Percentiles rank a stretch among this genome's conserved stretches.
phyloP scores from a whole-genome alignment of 1,284 basidiomycete genomes.

The Heterobasidion irregulare region DNA sequence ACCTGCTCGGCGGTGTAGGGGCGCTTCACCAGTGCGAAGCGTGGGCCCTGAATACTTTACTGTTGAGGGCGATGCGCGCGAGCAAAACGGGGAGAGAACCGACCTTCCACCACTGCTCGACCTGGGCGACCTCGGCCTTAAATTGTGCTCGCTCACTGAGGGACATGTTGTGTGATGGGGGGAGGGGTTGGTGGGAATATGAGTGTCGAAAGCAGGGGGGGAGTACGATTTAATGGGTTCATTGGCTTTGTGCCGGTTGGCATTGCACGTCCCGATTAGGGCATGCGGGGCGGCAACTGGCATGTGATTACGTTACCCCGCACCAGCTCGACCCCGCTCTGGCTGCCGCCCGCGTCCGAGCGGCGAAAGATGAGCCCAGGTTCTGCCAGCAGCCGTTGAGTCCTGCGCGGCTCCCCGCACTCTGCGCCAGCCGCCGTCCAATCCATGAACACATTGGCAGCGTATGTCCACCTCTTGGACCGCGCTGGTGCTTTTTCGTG shows the following conservation, averaged over 20 bases:
- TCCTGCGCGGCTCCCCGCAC: neutral
- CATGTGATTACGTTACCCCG: neutral
- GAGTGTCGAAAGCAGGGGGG: neutral
- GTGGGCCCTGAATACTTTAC: slow-evolving; percentile 52
- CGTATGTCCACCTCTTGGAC: too few species aligned
- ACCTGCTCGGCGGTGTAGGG: slow-evolving; percentile 93
- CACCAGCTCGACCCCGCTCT: neutral
- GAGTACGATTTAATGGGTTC: slow-evolving; percentile 1
- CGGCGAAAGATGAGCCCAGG: neutral
- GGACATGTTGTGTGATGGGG: slow-evolving; percentile 33
- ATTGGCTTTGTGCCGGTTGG: neutral
- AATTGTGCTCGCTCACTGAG: slow-evolving; percentile 53
- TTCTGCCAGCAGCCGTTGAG: neutral
- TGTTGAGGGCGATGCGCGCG: neutral
- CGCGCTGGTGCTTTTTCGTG: too few species aligned
- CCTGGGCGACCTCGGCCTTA: slow-evolving; percentile 73
- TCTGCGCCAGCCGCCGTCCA: too few species aligned
- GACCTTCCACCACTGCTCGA: slow-evolving; percentile 93
- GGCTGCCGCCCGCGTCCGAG: neutral
- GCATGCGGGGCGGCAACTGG: neutral
- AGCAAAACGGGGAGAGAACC: slow-evolving; percentile 13
- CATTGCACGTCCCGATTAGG: too few species aligned
- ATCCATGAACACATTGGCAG: too few species aligned
- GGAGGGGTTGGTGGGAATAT: slow-evolving; percentile 1
- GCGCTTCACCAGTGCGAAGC: slow-evolving; percentile 79